Percentiles rank a stretch among this genome's conserved stretches.
These are phyloP conservation scores for Pugionium cornutum DNA, from an alignment of 345 rosid species.

Conservation along the genomic window DNA sequence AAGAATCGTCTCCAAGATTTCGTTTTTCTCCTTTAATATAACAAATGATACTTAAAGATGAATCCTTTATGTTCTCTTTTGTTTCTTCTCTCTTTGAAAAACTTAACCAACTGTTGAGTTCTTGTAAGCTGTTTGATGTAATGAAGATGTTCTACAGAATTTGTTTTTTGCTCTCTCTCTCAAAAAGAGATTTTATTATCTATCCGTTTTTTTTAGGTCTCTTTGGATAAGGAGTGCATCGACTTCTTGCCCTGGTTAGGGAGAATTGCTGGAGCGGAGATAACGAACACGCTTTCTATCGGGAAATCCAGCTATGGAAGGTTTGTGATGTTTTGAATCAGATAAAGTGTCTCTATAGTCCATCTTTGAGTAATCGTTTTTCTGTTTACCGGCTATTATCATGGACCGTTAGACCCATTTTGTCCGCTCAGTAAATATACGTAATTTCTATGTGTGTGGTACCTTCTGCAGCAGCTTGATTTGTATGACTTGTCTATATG, in stretches of 20 bases:
- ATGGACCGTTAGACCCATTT: background rate
- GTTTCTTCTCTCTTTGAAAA: background rate
- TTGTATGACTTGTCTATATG: conserved; percentile 2
- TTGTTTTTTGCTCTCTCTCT: background rate
- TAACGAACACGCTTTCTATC: conserved; percentile 60
- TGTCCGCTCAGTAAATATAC: background rate
- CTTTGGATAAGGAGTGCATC: conserved; percentile 45
- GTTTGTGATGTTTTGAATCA: conserved; percentile 38
- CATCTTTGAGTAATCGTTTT: too few relatives aligned
- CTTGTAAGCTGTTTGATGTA: conserved; percentile 11
- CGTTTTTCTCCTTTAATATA: background rate
- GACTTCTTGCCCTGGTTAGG: conserved; percentile 88
- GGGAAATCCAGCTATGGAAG: conserved; percentile 73
- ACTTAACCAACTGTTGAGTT: background rate
- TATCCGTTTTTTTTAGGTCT: conserved; percentile 28
- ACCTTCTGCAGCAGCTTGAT: background rate
- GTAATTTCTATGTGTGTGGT: too few relatives aligned
- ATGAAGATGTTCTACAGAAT: background rate
- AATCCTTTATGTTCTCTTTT: conserved; percentile 19
- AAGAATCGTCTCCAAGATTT: background rate
- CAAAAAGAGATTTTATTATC: background rate
- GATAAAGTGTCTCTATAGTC: background rate
- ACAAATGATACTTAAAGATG: conserved; percentile 19
- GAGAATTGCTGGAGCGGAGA: conserved; percentile 55
- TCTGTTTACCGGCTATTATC: too few relatives aligned